Base-by-base conservation (phyloP, 768 basidiomycete species). In the Tricholoma saponaceum region DNA sequence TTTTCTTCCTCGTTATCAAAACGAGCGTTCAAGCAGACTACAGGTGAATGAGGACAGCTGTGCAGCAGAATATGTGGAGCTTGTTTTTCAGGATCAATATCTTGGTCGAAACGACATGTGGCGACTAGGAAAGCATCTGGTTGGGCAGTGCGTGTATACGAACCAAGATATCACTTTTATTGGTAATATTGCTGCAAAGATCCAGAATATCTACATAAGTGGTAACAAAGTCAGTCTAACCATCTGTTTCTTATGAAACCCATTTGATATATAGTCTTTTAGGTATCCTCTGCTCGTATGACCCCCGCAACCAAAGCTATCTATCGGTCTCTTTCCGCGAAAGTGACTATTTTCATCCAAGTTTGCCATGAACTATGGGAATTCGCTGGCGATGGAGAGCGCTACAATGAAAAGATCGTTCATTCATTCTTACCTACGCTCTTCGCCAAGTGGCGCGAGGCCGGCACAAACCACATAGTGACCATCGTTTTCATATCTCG, bases 91-190 rank as follows among this genome's bases (percentile, higher is more conserved):
- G 60, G 95, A 97, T 68, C 94, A 96, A 67, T 98, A 98, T 69
- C 79, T 98, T 14, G 96, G 95, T 14, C 84, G 97, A 47, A 93
- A 90, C 59, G 97, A 98, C 63, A 96, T 97, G 94, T 98, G 95
- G 93, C 79, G 94, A 50, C 78, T 98, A 7, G 87, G 86, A n/a
- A 86, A 89, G 68, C 80, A 87, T 52, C 79, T 98, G 14, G 85
- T 86, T 25, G 87, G 86, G 8, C 86, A 87, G 64, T 95, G 92
- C 66, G 76, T 97, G 20, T 89, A 93, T 66, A 80, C 83, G 1
- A 85, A 89, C 57, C 91, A 98, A 70, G 91, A 93, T 53, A 80
- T 98, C 23, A 80, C 83, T 2, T 94, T 97, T 67, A 84, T 95
- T 33, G 92, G 92, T 3, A 81, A 86, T 9, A 86, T 90, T 47